Evolutionary conservation across 495 filamentous ascomycete genomes (phyloP).

Genomic region (Neurospora hispaniola): DNA sequence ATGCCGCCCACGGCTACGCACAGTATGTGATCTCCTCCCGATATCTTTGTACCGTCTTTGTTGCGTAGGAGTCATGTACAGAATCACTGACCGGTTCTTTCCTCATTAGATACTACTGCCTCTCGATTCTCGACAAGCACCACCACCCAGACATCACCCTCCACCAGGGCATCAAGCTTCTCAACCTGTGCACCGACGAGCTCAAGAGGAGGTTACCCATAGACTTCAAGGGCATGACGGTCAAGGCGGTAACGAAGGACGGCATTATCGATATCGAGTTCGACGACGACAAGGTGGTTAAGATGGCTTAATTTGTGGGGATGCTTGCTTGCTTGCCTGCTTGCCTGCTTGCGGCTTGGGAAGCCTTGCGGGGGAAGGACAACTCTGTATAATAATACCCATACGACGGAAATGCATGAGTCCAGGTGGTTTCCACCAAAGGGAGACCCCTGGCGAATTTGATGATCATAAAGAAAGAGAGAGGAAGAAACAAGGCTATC

Average conservation of each 20-base stretch:
- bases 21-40: slow-evolving; percentile 51
- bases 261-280: slow-evolving; percentile 74
- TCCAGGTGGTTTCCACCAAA: not conserved
- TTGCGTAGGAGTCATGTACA: too few relatives aligned
- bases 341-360: not conserved
- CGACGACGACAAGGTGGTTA: slow-evolving; percentile 64
- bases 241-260: slow-evolving; percentile 90
- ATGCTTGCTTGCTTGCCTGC: not conserved
- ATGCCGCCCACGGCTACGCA: slow-evolving; percentile 95
- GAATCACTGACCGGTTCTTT: slow-evolving; percentile 9
- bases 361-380: slow-evolving; percentile 7
- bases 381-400: slow-evolving; percentile 21
- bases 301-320: slow-evolving; percentile 40
- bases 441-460: not conserved
- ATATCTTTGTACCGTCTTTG: not conserved
- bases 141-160: slow-evolving; percentile 87
- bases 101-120: slow-evolving; percentile 64
- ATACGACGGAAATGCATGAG: slow-evolving; percentile 6
- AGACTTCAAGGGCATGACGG: slow-evolving; percentile 91
- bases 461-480: not conserved
- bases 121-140: slow-evolving; percentile 95
- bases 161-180: slow-evolving; percentile 78
- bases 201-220: slow-evolving; percentile 90
- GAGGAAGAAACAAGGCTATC: not conserved
- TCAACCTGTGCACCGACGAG: slow-evolving; percentile 92